Evolutionary conservation across 805 yeast species (phyloP).

Genomic region (Candida incommunis): DNA sequence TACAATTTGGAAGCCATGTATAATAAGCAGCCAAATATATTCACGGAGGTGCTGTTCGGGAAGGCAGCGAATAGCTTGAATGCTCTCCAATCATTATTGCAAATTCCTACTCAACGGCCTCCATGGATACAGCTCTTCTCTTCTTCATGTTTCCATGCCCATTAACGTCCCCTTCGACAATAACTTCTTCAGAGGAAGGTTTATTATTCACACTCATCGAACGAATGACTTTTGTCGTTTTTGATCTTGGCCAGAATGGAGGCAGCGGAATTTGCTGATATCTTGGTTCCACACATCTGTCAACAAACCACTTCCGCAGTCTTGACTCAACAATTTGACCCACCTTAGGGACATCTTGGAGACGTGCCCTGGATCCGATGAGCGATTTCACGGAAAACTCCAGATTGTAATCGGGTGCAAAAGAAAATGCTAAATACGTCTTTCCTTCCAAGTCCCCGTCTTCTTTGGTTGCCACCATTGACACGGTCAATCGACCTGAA

Average conservation of each 20-base stretch:
- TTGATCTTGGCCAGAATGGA: conserved; percentile 58
- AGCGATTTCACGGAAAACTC: conserved; percentile 81
- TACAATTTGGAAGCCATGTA: too few species aligned
- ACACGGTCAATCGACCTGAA: conserved; percentile 77
- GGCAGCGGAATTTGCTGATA: conserved; percentile 79
- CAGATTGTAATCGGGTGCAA: conserved; percentile 78
- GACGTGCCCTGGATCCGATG: conserved; percentile 83
- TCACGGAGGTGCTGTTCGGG: too few species aligned
- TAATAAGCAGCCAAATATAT: too few species aligned
- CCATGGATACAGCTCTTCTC: not conserved
- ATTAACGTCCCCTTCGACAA: not conserved
- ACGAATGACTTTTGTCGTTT: conserved; percentile 9
- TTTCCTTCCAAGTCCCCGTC: conserved; percentile 9
- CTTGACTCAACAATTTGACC: conserved; percentile 72
- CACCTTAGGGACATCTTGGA: conserved; percentile 87
- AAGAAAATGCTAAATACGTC: conserved; percentile 75
- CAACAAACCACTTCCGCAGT: conserved; percentile 78
- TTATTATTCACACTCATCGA: not conserved
- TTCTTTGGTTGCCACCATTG: conserved; percentile 22
- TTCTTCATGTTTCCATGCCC: not conserved
- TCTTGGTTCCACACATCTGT: conserved; percentile 86
- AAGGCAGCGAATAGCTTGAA: too few species aligned
- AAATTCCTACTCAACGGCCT: too few species aligned
- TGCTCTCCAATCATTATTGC: too few species aligned
- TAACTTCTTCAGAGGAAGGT: not conserved